phyloP scores from a whole-genome alignment of 441 rosid species.

The Brassica hybrid region DNA sequence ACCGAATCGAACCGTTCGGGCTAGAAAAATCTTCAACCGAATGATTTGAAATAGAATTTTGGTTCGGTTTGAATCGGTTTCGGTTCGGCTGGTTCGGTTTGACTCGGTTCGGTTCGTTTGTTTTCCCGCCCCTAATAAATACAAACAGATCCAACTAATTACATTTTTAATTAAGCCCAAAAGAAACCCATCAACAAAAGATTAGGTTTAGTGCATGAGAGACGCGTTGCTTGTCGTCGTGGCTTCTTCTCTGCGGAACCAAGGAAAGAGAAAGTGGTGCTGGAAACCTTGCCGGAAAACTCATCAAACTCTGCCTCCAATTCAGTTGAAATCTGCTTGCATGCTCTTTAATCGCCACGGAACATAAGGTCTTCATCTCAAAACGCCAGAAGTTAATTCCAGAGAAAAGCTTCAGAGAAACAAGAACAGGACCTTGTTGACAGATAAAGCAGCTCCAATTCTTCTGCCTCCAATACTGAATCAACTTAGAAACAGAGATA shows the following conservation, averaged over 20 bases:
- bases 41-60: no score
- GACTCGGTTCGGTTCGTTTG: no score
- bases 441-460: not conserved
- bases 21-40: no score
- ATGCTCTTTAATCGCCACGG: not conserved
- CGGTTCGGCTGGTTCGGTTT: no score
- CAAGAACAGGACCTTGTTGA: not conserved
- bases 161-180: not conserved
- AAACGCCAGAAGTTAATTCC: not conserved
- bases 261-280: not conserved
- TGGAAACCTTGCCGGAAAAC: not conserved
- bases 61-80: no score
- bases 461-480: not conserved
- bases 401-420: not conserved
- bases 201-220: not conserved
- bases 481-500: not conserved
- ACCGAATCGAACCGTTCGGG: no score
- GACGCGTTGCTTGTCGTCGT: not conserved
- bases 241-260: not conserved
- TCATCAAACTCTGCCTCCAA: not conserved
- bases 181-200: not conserved
- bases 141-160: no score
- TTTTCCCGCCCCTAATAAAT: no score
- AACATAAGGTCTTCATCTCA: not conserved
- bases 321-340: constrained; percentile 6